Percentiles rank a stretch among this genome's conserved stretches.
phyloP scores from a whole-genome alignment of 83 land plant species.

The Thuja plicata region DNA sequence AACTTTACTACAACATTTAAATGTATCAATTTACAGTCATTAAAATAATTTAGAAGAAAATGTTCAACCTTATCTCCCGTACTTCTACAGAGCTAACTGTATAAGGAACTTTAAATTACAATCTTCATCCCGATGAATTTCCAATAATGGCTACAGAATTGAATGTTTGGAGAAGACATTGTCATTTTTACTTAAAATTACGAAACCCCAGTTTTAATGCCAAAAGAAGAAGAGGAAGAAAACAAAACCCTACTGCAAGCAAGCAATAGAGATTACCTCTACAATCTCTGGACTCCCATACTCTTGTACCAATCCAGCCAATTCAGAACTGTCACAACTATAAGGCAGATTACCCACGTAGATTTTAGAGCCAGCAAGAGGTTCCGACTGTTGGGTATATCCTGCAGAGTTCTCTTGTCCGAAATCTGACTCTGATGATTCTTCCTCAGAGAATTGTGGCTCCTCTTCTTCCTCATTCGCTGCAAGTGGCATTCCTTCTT shows the following conservation, averaged over 20 bases:
- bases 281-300: constrained; percentile 60
- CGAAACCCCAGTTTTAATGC: too few relatives aligned
- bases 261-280: constrained; percentile 39
- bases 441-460: background rate
- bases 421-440: background rate
- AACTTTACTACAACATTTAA: too few relatives aligned
- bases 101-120: background rate
- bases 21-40: too few relatives aligned
- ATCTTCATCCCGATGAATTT: background rate
- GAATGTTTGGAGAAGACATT: background rate
- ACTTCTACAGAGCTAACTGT: background rate
- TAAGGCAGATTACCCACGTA: constrained; percentile 80
- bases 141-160: background rate
- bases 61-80: too few relatives aligned
- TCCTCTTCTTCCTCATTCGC: constrained; percentile 15
- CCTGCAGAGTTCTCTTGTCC: constrained; percentile 6
- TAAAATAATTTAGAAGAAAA: too few relatives aligned
- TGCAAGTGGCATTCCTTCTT: background rate
- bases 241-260: too few relatives aligned
- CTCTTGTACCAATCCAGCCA: constrained; percentile 63
- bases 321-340: constrained; percentile 52
- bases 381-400: background rate
- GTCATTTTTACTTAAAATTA: too few relatives aligned
- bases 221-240: too few relatives aligned
- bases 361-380: constrained; percentile 37